Conservation (phyloP, 768 basidiomycete genomes). For the Pulveroboletus sp. region DNA sequence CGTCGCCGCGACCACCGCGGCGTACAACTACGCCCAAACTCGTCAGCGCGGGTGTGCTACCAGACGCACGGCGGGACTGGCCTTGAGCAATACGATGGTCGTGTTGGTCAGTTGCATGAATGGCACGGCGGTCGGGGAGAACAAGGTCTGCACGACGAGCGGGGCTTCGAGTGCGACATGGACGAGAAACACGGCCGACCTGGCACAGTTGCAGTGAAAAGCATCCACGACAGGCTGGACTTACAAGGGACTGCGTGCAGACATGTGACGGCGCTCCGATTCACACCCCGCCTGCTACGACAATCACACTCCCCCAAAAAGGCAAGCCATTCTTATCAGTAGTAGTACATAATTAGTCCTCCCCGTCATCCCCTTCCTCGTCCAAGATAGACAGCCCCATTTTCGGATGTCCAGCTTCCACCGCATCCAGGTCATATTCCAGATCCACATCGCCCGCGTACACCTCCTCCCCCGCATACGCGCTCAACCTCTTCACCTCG, state of each 20-base stretch:
- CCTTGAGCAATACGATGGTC: constrained; percentile 72
- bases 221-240: constrained; percentile 10
- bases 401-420: constrained; percentile 18
- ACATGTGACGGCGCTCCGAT: constrained; percentile 17
- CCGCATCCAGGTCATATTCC: constrained; percentile 30
- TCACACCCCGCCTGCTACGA: constrained; percentile 26
- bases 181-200: constrained; percentile 69
- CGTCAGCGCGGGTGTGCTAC: no score
- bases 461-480: constrained; percentile 26
- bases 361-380: constrained; percentile 33
- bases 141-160: constrained; percentile 72
- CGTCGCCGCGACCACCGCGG: constrained; percentile 56
- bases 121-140: constrained; percentile 59
- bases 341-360: constrained; percentile 12
- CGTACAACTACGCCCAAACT: constrained; percentile 60
- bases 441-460: constrained; percentile 24
- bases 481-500: constrained; percentile 63
- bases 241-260: constrained; percentile 42
- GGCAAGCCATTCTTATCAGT: constrained; percentile 3
- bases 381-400: constrained; percentile 27
- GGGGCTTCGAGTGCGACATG: constrained; percentile 81
- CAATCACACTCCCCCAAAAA: constrained; percentile 25
- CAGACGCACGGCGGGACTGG: no score
- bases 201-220: constrained; percentile 24
- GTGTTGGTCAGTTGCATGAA: constrained; percentile 85